Percentiles rank a stretch among this genome's conserved stretches.
Conservation (phyloP, 345 rosid genomes). For the Reutealis trisperma region DNA sequence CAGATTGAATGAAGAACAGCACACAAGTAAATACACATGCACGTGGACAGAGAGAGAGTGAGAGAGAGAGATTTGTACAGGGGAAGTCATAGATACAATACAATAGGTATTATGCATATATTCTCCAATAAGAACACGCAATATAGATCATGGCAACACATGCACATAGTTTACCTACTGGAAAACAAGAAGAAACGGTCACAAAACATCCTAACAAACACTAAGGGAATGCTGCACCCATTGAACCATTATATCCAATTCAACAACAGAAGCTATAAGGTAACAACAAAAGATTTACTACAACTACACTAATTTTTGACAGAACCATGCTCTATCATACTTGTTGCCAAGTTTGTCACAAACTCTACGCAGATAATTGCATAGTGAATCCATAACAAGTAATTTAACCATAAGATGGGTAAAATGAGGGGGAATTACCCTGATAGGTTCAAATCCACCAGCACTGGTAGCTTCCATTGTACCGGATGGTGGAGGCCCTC, state of each 20-base stretch:
- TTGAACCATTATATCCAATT: neutral
- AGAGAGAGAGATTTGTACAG: too few species aligned
- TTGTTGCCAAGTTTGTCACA: neutral
- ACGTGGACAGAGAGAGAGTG: too few species aligned
- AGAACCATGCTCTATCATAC: neutral
- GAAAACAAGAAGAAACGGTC: neutral
- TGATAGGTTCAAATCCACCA: slow-evolving; percentile 38
- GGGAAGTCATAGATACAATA: neutral
- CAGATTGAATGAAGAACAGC: too few species aligned
- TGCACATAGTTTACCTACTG: neutral
- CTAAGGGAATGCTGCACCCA: neutral
- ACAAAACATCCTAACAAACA: neutral
- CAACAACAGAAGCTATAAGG: neutral
- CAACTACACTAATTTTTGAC: neutral
- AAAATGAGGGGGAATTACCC: slow-evolving; percentile 31
- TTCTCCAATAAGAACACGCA: neutral
- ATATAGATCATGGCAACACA: neutral
- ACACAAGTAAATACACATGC: too few species aligned
- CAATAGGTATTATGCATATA: too few species aligned
- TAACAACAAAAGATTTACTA: neutral
- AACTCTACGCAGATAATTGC: neutral
- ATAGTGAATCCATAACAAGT: neutral
- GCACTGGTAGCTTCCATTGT: slow-evolving; percentile 33
- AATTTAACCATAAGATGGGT: neutral
- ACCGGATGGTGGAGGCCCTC: slow-evolving; percentile 33